Evolutionary conservation across 345 rosid species (phyloP).

Genomic region (Corchorus capsularis): DNA sequence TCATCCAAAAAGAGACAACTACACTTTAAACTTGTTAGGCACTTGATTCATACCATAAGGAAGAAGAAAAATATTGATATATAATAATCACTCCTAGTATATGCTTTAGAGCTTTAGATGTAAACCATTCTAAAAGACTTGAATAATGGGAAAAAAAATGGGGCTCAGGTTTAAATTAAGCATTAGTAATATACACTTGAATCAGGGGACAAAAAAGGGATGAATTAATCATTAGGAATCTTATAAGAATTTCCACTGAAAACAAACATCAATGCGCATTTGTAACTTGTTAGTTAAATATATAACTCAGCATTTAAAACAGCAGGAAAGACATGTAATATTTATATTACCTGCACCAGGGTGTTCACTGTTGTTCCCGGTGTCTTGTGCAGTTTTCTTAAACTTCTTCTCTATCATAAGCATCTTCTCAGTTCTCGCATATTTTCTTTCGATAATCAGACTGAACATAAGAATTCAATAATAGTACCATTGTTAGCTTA

Average conservation of each 20-base stretch:
- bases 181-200: too few relatives aligned
- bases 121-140: not conserved
- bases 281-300: not conserved
- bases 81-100: not conserved
- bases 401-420: slow-evolving; percentile 78
- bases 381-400: slow-evolving; percentile 48
- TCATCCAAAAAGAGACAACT: slow-evolving; percentile 20
- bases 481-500: not conserved
- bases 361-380: slow-evolving; percentile 49
- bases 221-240: not conserved
- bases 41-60: not conserved
- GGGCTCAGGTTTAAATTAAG: not conserved
- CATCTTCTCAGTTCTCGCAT: slow-evolving; percentile 95
- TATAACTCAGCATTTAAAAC: not conserved
- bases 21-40: not conserved
- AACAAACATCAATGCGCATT: not conserved
- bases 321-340: too few relatives aligned
- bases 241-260: not conserved
- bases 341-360: slow-evolving; percentile 59
- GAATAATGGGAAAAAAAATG: not conserved
- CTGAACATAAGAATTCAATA: slow-evolving; percentile 39
- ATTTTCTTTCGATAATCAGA: slow-evolving; percentile 78
- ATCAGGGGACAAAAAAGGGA: not conserved
- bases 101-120: too few relatives aligned
- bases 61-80: not conserved